Conservation (phyloP, 257 asterid genomes). For the Mentha longifolia region DNA sequence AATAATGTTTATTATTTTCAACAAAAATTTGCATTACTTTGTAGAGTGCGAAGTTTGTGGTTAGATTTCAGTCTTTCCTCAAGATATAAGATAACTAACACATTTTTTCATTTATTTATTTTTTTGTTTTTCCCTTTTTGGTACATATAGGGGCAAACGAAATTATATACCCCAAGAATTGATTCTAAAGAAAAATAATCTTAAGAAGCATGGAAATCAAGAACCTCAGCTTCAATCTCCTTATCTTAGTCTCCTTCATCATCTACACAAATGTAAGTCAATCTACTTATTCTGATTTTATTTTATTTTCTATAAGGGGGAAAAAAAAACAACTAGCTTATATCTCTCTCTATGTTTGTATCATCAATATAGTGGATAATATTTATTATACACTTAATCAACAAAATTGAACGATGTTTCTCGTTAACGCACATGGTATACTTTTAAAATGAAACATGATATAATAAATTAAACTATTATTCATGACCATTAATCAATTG, state of each 20-base stretch:
- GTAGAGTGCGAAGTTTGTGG: background rate
- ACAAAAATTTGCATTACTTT: background rate
- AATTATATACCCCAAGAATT: background rate
- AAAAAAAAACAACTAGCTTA: too few species aligned
- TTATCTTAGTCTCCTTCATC: constrained; percentile 9
- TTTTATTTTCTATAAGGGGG: background rate
- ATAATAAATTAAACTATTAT: too few species aligned
- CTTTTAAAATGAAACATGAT: too few species aligned
- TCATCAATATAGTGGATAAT: too few species aligned
- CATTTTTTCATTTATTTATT: too few species aligned
- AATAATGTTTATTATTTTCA: too few species aligned
- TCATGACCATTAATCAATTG: too few species aligned
- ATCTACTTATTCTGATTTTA: background rate
- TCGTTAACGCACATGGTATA: too few species aligned
- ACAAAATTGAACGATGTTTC: too few species aligned
- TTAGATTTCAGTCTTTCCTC: background rate
- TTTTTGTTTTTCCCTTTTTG: background rate
- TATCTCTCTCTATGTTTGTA: too few species aligned
- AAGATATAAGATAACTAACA: background rate
- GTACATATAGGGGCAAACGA: background rate
- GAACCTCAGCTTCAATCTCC: constrained; percentile 11
- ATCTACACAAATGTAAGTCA: constrained; percentile 19
- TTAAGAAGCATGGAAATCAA: background rate
- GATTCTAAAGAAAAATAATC: background rate
- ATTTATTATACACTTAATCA: too few species aligned